Evolutionary conservation across 176 grass and related monocot species (phyloP).

Genomic region (bread wheat (Triticum aestivum)): IWGSC_CS_RefSeq_v2.1 NC_057806.1:492419369-492419868

Average conservation of each 20-base stretch:
- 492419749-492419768: background rate
- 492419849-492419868: background rate
- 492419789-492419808: background rate
- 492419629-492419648: conserved; percentile 3
- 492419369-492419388: background rate
- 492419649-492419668: background rate
- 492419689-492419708: background rate
- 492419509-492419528: background rate
- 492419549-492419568: background rate
- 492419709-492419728: background rate
- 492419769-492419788: background rate
- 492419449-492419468: conserved; percentile 2
- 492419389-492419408: conserved; percentile 5
- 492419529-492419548: background rate
- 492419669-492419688: background rate
- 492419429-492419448: background rate
- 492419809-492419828: background rate
- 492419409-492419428: conserved; percentile 17
- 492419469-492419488: background rate
- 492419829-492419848: background rate
- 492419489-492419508: background rate
- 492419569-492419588: background rate
- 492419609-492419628: background rate
- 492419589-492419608: background rate
- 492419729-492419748: background rate